Evolutionary conservation across 2,329 filamentous ascomycete genomes (phyloP).

Genomic region (Penicillium sp.): DNA sequence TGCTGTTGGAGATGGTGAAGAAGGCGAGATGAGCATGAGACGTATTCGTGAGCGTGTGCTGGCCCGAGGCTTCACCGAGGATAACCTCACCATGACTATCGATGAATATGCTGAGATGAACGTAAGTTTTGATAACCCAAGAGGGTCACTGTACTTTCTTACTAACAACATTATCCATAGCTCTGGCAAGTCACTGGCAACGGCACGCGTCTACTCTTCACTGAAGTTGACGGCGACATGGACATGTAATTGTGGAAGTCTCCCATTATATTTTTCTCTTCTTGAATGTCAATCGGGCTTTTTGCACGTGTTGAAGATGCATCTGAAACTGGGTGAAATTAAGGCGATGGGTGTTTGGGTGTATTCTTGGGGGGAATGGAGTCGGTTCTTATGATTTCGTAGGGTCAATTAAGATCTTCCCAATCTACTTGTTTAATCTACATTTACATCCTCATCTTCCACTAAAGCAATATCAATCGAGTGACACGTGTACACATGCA

Average conservation of each 20-base stretch:
- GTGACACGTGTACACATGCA: not conserved
- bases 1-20: constrained; percentile 63
- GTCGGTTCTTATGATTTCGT: constrained; percentile 12
- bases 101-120: constrained; percentile 82
- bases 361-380: constrained; percentile 12
- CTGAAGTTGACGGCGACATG: constrained; percentile 53
- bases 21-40: constrained; percentile 71
- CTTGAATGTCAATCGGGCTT: constrained; percentile 8
- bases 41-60: constrained; percentile 85
- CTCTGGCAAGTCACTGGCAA: constrained; percentile 70
- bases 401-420: constrained; percentile 14
- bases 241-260: constrained; percentile 29
- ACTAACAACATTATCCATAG: constrained; percentile 43
- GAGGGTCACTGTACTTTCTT: not conserved
- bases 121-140: constrained; percentile 54
- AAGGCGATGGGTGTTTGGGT: constrained; percentile 21
- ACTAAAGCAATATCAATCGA: not conserved
- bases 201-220: constrained; percentile 62
- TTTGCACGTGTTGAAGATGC: constrained; percentile 15
- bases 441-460: not conserved
- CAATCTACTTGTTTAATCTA: constrained; percentile 6
- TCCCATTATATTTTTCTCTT: constrained; percentile 2
- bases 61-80: constrained; percentile 91
- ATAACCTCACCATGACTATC: constrained; percentile 77
- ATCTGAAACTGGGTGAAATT: constrained; percentile 17